Evolutionary conservation across 177 flowering plant species (phyloP), one percentile per base, ranked within the genome.

Genomic region (Vitis hybrid): DNA sequence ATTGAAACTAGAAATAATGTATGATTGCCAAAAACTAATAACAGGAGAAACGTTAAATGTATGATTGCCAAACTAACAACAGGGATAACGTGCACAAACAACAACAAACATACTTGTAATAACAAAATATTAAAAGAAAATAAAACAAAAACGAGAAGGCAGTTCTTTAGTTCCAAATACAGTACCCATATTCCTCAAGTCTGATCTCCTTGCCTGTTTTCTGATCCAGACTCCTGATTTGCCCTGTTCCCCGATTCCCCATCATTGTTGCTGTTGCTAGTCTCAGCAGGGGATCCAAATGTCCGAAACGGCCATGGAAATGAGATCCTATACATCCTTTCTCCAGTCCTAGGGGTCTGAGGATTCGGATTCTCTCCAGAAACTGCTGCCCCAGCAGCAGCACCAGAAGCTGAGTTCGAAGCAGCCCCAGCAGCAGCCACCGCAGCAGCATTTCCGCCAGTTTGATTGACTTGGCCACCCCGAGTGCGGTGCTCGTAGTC

Each of bases 291-390:
- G 5, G 89, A 78, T 5, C 81, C 86, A 69, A 66, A 74, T 20
- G 64, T 72, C 58, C 86, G 82, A 72, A 90, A 85, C 2, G 84
- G 85, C 87, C 86, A 90, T 0, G 91, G 94, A 48, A 92, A 63
- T 1, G 86, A 73, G 21, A 91, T 84, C 71, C 92, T 83, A 77
- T 88, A 83, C 83, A 91, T 81, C 76, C 96, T 70, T 65, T 85
- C 88, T 12, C 20, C 74, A 0, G 82, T 30, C 21, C 78, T 71
- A 1, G 81, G 77, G 2, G 76, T 73, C 66, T 64, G 77, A 8
- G 68, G 58, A 66, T 63, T 79, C 60, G 66, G 58, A 66, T 63
- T 79, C 60, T 68, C 84, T 51, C 67, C 76, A 49, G 70, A 65
- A 3, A 61, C 68, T 3, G 61, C 77, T 2, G 64, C 79, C 24